Conservation (phyloP, 345 rosid species). For the Excoecaria cochinchinensis region DNA sequence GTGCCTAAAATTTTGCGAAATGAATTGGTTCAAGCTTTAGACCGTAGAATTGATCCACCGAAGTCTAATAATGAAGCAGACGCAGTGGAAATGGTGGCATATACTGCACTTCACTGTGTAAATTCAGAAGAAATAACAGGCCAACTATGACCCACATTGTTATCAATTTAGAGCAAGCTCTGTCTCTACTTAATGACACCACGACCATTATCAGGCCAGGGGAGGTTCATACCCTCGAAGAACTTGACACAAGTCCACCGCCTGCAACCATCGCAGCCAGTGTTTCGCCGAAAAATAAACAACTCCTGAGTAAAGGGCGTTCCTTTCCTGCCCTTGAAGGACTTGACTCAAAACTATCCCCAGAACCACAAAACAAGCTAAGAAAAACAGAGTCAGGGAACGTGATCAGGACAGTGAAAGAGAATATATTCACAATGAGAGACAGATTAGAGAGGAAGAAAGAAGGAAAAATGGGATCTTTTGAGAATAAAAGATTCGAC, state of each 20-base stretch:
- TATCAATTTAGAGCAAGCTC: too few relatives aligned
- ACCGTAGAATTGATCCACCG: too few relatives aligned
- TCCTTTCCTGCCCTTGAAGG: conserved; percentile 86
- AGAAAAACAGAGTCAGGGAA: conserved; percentile 38
- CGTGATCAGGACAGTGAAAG: conserved; percentile 49
- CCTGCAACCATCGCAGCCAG: not conserved
- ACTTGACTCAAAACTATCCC: conserved; percentile 51
- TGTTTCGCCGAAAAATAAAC: conserved; percentile 12
- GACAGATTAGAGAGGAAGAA: conserved; percentile 67
- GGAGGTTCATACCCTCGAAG: conserved; percentile 37
- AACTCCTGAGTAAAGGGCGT: conserved; percentile 42
- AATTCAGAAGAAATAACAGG: too few relatives aligned
- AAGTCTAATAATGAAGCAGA: too few relatives aligned
- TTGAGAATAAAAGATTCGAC: conserved; percentile 47
- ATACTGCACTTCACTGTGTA: too few relatives aligned
- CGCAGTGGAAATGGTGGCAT: too few relatives aligned
- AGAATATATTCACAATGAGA: conserved; percentile 58
- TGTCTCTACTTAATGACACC: too few relatives aligned
- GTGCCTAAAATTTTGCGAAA: too few relatives aligned
- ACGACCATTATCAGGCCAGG: too few relatives aligned
- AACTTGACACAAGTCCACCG: conserved; percentile 35
- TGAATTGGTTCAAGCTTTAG: too few relatives aligned
- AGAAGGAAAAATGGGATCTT: conserved; percentile 53
- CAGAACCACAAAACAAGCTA: conserved; percentile 34
- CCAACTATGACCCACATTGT: too few relatives aligned